Percentiles rank a stretch among this genome's conserved stretches.
phyloP scores from a whole-genome alignment of 2,329 filamentous ascomycete species.

The Xylariaceae sp. region DNA sequence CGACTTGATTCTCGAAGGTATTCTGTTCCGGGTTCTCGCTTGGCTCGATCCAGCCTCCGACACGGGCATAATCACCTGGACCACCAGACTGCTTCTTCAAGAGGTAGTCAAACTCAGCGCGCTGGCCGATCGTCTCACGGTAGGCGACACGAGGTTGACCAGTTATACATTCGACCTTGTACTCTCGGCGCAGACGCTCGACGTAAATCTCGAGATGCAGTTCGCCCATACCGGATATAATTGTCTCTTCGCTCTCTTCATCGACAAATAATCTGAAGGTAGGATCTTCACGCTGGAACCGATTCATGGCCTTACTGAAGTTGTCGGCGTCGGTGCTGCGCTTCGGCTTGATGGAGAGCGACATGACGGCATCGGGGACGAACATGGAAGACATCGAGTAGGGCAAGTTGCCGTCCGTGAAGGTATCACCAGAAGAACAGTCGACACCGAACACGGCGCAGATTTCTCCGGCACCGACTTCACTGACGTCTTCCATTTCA shows the following conservation, averaged over 20 bases:
- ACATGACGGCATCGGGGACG: conserved; percentile 96
- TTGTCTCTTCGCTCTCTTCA: conserved; percentile 87
- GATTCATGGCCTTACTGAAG: conserved; percentile 98
- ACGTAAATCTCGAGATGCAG: conserved; percentile 96
- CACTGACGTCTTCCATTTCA: conserved; percentile 94
- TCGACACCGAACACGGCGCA: conserved; percentile 98
- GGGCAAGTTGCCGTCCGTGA: conserved; percentile 86
- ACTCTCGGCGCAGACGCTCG: conserved; percentile 93
- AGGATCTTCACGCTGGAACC: conserved; percentile 96
- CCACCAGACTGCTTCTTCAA: conserved; percentile 95
- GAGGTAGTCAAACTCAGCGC: conserved; percentile 83
- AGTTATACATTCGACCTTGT: conserved; percentile 93
- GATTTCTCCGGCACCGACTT: conserved; percentile 94
- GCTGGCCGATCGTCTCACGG: conserved; percentile 82
- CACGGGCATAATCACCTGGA: conserved; percentile 90
- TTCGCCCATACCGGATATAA: conserved; percentile 98
- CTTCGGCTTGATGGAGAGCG: conserved; percentile 95
- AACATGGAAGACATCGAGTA: conserved; percentile 99
- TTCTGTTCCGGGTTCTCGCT: conserved; percentile 69
- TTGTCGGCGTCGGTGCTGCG: conserved; percentile 85
- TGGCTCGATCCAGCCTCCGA: conserved; percentile 88
- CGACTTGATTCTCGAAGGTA: conserved; percentile 79
- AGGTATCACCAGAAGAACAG: conserved; percentile 95
- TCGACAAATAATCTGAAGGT: conserved; percentile 96
- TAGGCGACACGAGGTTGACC: conserved; percentile 96